Percentiles rank a stretch among this genome's conserved stretches.
phyloP scores from a whole-genome alignment of 192 early-diverging fungal genomes.

The Rhizophlyctis rosea region DNA sequence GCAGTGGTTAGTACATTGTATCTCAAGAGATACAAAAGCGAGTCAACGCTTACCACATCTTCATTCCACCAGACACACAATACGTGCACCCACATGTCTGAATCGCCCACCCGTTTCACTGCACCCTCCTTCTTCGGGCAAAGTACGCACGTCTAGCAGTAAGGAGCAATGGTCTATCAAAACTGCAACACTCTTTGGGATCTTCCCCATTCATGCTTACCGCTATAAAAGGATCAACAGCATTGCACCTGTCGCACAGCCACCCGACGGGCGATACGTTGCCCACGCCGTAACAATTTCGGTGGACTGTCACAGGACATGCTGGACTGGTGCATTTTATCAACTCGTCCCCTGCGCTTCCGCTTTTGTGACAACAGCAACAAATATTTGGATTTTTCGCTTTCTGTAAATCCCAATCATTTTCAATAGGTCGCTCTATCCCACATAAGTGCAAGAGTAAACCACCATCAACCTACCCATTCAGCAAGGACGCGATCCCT shows the following conservation, averaged over 20 bases:
- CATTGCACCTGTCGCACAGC: neutral
- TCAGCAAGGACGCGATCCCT: too few relatives aligned
- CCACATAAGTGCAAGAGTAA: too few relatives aligned
- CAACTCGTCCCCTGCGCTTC: neutral
- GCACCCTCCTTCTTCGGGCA: conserved; percentile 12
- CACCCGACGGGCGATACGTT: neutral
- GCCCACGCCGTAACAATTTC: neutral
- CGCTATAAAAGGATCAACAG: neutral
- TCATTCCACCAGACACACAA: conserved; percentile 14
- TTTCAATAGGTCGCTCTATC: too few relatives aligned
- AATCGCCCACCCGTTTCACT: conserved; percentile 5
- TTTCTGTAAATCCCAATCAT: too few relatives aligned
- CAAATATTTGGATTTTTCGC: conserved; percentile 6
- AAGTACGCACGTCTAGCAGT: conserved; percentile 6
- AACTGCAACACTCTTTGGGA: neutral
- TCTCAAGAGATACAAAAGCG: too few relatives aligned
- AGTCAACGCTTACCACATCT: neutral
- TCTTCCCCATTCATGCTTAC: neutral
- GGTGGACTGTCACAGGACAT: conserved; percentile 12
- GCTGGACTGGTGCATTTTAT: neutral
- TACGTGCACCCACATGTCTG: conserved; percentile 11
- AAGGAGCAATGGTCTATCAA: neutral
- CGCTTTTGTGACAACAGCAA: conserved; percentile 6
- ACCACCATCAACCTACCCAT: too few relatives aligned
- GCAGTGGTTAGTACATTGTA: too few relatives aligned